Evolutionary conservation across 768 basidiomycete genomes (phyloP), one percentile per base, ranked within the genome.

Genomic region (Xerocomus spinulosus): DNA sequence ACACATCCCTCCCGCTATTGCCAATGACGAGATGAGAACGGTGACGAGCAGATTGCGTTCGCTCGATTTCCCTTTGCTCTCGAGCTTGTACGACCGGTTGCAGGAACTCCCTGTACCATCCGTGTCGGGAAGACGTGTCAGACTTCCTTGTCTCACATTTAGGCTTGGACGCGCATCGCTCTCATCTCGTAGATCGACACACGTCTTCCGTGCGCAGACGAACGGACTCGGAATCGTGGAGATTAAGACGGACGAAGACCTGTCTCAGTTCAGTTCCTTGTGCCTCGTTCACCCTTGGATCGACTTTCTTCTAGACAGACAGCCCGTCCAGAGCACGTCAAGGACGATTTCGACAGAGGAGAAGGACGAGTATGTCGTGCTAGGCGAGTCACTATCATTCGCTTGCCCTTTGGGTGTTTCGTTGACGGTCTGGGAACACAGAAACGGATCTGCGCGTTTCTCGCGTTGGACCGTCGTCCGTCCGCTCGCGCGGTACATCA

Each of bases 271-370:
- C 3, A 26, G 28, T n/a, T n/a, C n/a, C 1, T n/a, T 55, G 0
- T 20, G 5, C 8, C 40, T 55, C 7, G 20, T 54, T 9, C 44
- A 55, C 24, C 54, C 54, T 2, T 55, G 54, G 52, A 46, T 55
- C 1, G 42, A 42, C 26, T 49, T 45, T 10, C 49, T 55, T 3
- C 55, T 54, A 1, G 49, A 43, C 17, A 28, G 52, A 36, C 40
- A 18, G 14, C 36, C 29, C 5, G n/a, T 51, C 12, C 18, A 18
- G 21, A 15, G 26, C 12, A 9, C 14, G 17, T 2, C 33, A 33
- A 4, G 13, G 33, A 2, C n/a, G 6, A 33, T 33, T n/a, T n/a
- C n/a, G 2, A 8, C 15, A 0, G 25, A 28, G 14, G 20, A 37
- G n/a, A 18, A 30, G 13, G 13, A 36, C 5, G 23, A 3, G 10